Base-by-base conservation (phyloP, 1,139 yeast genomes). In the Wickerhamiella infanticola region DNA sequence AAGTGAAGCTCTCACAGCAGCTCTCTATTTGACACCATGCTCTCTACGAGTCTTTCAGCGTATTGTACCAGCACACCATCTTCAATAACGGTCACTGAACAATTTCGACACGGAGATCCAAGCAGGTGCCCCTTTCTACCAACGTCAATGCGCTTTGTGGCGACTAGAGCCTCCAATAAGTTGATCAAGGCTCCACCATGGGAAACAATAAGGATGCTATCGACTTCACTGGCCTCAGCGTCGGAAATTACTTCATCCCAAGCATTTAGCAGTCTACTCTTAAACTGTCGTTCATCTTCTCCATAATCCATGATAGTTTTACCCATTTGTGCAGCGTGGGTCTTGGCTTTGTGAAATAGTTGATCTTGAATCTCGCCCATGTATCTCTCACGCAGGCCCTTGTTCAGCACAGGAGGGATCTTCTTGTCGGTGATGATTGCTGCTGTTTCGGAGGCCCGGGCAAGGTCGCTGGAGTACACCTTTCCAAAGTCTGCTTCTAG, bases 151-250 rank as follows among this genome's bases (percentile, higher is more conserved):
- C 39, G 31, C 9, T 39, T 42, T 7, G 25, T 37, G 24, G 13
- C 13, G 25, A 18, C 72, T 44, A 74, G 58, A 41, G 36, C 40
- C 37, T 40, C 41, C 40, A 53, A 41, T 33, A 80, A 70, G 42
- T 77, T 72, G 45, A 84, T 72, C 35, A 86, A 77, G 1, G 84
- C 84, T 5, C 95, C 95, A 23, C 96, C 96, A 58, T 86, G 96
- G 9, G 90, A 77, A 47, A 90, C 78, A 26, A 85, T 51, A 27
- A 79, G 66, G 1, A 81, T 70, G 50, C 80, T 81, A 41, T 63
- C 59, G 50, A 66, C 60, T 23, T 61, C 61, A 3, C 63, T 57
- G 0, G 55, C 56, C 13, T 56, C 51, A 7, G 75, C 66, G 13
- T 63, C 63, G 5, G 64, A 63, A 3, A 77, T 57, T 0, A 78